phyloP scores from a whole-genome alignment of 352 stramenopile species.

The Globisporangium yorkense region DNA sequence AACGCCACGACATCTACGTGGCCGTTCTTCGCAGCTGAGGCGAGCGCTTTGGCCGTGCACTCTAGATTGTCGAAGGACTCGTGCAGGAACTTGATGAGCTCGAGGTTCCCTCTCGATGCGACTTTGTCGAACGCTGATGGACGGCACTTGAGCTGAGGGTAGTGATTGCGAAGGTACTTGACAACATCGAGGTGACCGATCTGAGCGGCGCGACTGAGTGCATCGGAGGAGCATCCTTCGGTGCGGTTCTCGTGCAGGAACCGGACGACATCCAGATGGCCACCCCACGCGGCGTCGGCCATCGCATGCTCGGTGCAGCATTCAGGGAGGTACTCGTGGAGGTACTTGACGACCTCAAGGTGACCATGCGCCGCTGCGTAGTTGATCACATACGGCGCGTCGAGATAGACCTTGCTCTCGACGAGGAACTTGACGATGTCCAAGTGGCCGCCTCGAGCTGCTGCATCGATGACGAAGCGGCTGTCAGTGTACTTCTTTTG shows the following conservation, averaged over 20 bases:
- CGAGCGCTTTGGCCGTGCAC: not conserved
- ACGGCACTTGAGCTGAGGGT: too few species aligned
- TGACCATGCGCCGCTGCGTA: not conserved
- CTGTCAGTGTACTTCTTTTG: too few species aligned
- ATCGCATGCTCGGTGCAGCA: not conserved
- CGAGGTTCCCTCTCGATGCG: not conserved
- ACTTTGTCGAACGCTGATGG: not conserved
- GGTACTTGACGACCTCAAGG: not conserved
- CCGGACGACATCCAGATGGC: not conserved
- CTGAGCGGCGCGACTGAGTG: too few species aligned
- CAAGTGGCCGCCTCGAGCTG: not conserved
- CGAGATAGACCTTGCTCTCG: not conserved
- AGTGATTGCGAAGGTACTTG: too few species aligned
- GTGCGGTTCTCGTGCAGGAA: not conserved
- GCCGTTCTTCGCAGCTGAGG: not conserved
- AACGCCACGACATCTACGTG: conserved; percentile 1
- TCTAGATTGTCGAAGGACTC: not conserved
- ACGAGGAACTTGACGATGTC: not conserved
- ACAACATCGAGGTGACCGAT: too few species aligned
- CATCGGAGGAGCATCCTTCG: too few species aligned
- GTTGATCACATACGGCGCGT: not conserved
- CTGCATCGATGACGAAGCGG: not conserved
- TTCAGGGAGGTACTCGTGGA: not conserved
- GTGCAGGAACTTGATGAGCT: not conserved
- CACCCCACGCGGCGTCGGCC: not conserved